phyloP scores from a whole-genome alignment of 2,329 filamentous ascomycete genomes.

The Diaporthe sp. region DNA sequence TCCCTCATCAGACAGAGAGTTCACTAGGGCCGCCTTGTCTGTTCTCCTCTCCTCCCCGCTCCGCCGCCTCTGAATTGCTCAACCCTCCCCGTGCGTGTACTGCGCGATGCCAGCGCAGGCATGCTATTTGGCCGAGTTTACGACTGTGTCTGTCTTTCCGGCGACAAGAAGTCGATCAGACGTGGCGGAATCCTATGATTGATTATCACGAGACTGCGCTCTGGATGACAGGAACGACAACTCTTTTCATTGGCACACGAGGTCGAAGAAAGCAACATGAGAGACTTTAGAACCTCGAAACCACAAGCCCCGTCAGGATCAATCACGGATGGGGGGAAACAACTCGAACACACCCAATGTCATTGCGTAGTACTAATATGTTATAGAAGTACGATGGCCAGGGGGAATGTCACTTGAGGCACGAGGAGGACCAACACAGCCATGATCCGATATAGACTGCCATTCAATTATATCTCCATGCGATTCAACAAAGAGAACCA shows the following conservation, averaged over 20 bases:
- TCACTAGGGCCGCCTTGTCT: neutral
- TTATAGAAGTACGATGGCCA: no score
- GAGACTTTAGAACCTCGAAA: neutral
- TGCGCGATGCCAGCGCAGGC: neutral
- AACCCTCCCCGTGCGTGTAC: neutral
- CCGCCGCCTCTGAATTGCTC: neutral
- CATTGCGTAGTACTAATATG: neutral
- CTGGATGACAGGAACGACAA: neutral
- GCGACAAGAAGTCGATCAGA: neutral
- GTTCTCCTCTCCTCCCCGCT: slow-evolving; percentile 3
- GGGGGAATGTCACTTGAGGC: no score
- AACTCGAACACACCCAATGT: no score
- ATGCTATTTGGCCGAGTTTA: no score
- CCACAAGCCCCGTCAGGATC: no score
- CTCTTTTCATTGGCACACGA: neutral
- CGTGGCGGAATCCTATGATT: neutral
- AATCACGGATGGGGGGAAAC: no score
- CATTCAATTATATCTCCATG: neutral
- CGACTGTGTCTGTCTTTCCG: neutral
- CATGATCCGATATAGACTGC: neutral
- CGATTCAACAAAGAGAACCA: neutral
- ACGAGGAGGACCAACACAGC: neutral
- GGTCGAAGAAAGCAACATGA: neutral
- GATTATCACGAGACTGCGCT: neutral
- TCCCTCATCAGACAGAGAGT: neutral